Evolutionary conservation across 2,329 filamentous ascomycete species (phyloP).

Genomic region (Thielaviopsis punctulata): DNA sequence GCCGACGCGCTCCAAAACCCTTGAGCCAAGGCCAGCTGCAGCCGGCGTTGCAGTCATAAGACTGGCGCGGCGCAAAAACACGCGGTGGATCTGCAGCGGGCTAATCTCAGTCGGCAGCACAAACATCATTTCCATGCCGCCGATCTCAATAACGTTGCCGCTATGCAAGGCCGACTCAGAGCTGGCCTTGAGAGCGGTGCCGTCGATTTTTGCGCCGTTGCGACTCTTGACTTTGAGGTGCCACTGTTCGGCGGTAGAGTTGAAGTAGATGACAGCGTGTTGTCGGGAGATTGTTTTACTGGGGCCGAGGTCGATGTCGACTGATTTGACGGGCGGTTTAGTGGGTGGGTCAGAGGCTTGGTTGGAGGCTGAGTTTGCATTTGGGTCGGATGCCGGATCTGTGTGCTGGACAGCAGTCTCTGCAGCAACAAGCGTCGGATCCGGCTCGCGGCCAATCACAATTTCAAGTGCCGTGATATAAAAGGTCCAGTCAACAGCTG

Average conservation of each 20-base stretch:
- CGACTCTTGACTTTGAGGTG: conserved; percentile 74
- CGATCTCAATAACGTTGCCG: conserved; percentile 82
- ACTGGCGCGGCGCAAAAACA: conserved; percentile 52
- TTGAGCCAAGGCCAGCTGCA: too few relatives aligned
- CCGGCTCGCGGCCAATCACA: conserved; percentile 48
- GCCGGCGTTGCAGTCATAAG: conserved; percentile 21
- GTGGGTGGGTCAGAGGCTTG: too few relatives aligned
- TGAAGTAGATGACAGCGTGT: conserved; percentile 60
- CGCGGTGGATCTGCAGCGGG: conserved; percentile 49
- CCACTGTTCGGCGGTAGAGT: conserved; percentile 56
- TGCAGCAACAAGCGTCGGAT: conserved; percentile 21
- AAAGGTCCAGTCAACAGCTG: conserved; percentile 69
- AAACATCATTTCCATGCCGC: conserved; percentile 96
- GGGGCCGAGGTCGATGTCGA: conserved; percentile 81
- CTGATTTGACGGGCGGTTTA: conserved; percentile 30
- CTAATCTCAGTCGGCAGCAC: conserved; percentile 63
- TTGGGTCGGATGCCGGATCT: conserved; percentile 8
- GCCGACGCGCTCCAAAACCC: too few relatives aligned
- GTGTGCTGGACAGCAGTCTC: conserved; percentile 14
- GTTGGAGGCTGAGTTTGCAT: too few relatives aligned
- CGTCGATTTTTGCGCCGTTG: conserved; percentile 79
- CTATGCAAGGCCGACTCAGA: conserved; percentile 52
- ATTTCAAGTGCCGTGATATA: conserved; percentile 61
- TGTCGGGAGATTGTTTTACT: conserved; percentile 66
- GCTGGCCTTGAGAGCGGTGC: conserved; percentile 49